Conservation (phyloP, 176 grass and related monocot genomes). For the Tuctoria greenei region DNA sequence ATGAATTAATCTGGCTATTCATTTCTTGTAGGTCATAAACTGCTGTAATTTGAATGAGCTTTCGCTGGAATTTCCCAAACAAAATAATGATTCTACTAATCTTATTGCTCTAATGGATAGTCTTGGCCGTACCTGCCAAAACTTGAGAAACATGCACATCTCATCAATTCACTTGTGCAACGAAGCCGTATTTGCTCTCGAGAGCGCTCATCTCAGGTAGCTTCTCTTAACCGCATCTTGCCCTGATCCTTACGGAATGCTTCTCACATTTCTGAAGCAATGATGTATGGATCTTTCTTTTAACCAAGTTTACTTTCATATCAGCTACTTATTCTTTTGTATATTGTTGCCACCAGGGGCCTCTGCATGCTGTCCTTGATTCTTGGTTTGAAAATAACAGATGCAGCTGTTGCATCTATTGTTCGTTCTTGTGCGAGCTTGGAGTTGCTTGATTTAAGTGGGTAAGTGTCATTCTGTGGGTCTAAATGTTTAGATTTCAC, state of each 20-base stretch:
- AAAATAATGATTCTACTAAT: constrained; percentile 78
- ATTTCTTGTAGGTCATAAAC: constrained; percentile 71
- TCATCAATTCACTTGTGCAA: constrained; percentile 74
- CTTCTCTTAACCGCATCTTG: background rate
- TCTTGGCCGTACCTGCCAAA: constrained; percentile 67
- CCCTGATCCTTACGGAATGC: background rate
- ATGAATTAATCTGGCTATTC: constrained; percentile 16
- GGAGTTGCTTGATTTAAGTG: constrained; percentile 90
- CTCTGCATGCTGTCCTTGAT: constrained; percentile 68
- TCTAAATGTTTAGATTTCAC: background rate
- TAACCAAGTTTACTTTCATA: background rate
- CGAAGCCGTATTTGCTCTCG: constrained; percentile 72
- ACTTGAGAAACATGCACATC: constrained; percentile 69
- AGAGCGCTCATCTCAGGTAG: constrained; percentile 76
- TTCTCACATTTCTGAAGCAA: background rate
- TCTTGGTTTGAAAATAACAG: constrained; percentile 81
- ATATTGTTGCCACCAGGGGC: constrained; percentile 43
- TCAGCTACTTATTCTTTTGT: background rate
- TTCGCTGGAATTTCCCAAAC: constrained; percentile 57
- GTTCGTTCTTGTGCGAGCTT: constrained; percentile 62
- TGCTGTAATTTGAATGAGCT: constrained; percentile 80
- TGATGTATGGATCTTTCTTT: background rate
- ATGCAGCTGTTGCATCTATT: constrained; percentile 85
- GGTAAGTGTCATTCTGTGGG: constrained; percentile 43
- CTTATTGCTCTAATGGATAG: constrained; percentile 66